A percentile compares a stretch with the other conserved stretches of the same genome.
Conservation (phyloP, 2,329 filamentous ascomycete species). For the Penicillium sp. region DNA sequence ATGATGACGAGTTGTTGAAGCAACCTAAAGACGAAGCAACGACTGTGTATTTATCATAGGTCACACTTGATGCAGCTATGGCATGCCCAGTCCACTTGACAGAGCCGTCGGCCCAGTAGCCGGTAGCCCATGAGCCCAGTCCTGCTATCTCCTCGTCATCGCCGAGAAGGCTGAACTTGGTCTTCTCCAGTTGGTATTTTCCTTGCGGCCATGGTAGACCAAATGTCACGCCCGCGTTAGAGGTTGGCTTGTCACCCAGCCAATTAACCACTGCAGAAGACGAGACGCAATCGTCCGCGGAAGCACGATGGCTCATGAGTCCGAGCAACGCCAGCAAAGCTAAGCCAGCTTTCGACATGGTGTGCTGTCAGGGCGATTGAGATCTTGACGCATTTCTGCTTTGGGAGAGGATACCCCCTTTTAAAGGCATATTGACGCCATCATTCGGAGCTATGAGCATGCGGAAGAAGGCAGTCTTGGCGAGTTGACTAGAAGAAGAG, state of each 20-base stretch:
- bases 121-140: conserved; percentile 59
- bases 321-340: background rate
- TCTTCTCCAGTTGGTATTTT: conserved; percentile 40
- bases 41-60: conserved; percentile 49
- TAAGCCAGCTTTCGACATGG: conserved; percentile 3
- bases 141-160: conserved; percentile 17
- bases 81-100: conserved; percentile 65
- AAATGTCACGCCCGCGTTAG: conserved; percentile 45
- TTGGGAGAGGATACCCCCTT: background rate
- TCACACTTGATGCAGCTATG: conserved; percentile 45
- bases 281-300: background rate
- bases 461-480: conserved; percentile 7
- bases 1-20: background rate
- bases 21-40: conserved; percentile 21
- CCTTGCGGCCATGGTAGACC: conserved; percentile 48
- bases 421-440: background rate
- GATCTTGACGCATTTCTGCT: background rate
- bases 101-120: conserved; percentile 62
- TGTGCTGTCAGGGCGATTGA: background rate
- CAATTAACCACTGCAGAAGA: conserved; percentile 28
- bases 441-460: background rate
- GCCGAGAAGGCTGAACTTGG: conserved; percentile 38
- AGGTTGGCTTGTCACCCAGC: conserved; percentile 43
- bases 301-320: background rate
- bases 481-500: conserved; percentile 31